Percentiles rank a stretch among this genome's conserved stretches.
Evolutionary conservation across 106 monocot species (phyloP).

Genomic region (Gastrodia elata): DNA sequence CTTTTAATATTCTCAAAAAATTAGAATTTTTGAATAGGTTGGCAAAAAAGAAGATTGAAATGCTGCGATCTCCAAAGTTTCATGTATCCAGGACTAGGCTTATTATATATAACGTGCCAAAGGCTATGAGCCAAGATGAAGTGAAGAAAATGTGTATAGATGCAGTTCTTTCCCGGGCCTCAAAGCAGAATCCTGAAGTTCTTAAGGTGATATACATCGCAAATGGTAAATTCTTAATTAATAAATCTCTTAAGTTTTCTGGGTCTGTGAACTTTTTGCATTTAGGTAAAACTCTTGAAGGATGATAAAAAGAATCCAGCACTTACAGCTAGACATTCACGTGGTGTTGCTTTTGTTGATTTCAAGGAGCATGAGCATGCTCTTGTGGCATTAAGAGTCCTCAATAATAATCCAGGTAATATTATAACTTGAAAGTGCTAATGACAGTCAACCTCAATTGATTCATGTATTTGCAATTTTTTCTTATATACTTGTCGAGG

Average conservation of each 20-base stretch:
- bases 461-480: neutral
- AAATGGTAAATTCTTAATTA: slow-evolving; percentile 1
- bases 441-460: too few species aligned
- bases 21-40: slow-evolving; percentile 29
- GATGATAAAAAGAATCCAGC: slow-evolving; percentile 61
- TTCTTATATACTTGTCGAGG: neutral
- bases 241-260: neutral
- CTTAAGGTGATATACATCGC: slow-evolving; percentile 42
- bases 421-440: neutral
- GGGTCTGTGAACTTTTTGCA: slow-evolving; percentile 5
- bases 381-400: slow-evolving; percentile 86
- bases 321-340: slow-evolving; percentile 34
- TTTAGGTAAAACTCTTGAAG: slow-evolving; percentile 87
- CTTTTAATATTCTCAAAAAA: neutral
- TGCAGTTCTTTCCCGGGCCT: slow-evolving; percentile 78
- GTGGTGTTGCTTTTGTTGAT: slow-evolving; percentile 93
- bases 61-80: slow-evolving; percentile 75
- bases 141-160: slow-evolving; percentile 71
- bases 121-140: slow-evolving; percentile 61
- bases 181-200: slow-evolving; percentile 82
- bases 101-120: slow-evolving; percentile 91
- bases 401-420: slow-evolving; percentile 98
- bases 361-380: slow-evolving; percentile 95
- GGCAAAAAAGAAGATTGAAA: slow-evolving; percentile 52
- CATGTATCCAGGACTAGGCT: slow-evolving; percentile 91